Conservation (phyloP, 352 stramenopile genomes). For the Plasmopara halstedii region DNA sequence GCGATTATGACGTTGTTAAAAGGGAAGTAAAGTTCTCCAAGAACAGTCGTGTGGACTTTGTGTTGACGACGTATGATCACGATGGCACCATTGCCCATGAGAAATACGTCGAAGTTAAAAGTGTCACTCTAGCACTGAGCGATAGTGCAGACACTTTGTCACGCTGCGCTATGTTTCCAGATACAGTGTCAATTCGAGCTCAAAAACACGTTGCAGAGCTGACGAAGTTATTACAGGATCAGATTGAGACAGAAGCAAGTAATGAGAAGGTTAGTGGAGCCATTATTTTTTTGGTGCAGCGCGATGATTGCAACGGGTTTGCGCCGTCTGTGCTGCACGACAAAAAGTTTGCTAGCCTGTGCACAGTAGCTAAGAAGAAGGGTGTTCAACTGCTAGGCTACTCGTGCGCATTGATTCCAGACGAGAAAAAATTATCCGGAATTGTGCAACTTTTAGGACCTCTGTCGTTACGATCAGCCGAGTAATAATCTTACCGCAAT, state of each 20-base stretch:
- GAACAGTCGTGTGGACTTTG: conserved; percentile 80
- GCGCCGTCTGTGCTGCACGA: conserved; percentile 59
- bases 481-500: too few species aligned
- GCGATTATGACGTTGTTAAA: conserved; percentile 40
- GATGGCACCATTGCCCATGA: conserved; percentile 31
- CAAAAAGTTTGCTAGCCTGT: conserved; percentile 57
- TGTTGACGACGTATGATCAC: conserved; percentile 34
- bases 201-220: conserved; percentile 74
- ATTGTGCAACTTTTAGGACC: conserved; percentile 32
- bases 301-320: conserved; percentile 66
- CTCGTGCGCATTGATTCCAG: conserved; percentile 38
- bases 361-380: conserved; percentile 26
- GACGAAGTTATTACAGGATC: conserved; percentile 39
- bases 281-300: conserved; percentile 75
- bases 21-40: conserved; percentile 75
- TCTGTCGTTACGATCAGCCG: conserved; percentile 19
- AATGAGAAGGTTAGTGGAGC: conserved; percentile 28
- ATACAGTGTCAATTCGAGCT: conserved; percentile 66
- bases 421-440: conserved; percentile 27
- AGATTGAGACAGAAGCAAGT: conserved; percentile 3
- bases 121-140: conserved; percentile 51
- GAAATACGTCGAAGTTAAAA: conserved; percentile 84
- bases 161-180: conserved; percentile 63
- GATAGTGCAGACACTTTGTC: conserved; percentile 2
- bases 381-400: conserved; percentile 68